A percentile compares a stretch with the other conserved stretches of the same genome.
These are phyloP conservation scores for Agrocybe pediades DNA, from an alignment of 768 basidiomycete species.

Conservation along the genomic window DNA sequence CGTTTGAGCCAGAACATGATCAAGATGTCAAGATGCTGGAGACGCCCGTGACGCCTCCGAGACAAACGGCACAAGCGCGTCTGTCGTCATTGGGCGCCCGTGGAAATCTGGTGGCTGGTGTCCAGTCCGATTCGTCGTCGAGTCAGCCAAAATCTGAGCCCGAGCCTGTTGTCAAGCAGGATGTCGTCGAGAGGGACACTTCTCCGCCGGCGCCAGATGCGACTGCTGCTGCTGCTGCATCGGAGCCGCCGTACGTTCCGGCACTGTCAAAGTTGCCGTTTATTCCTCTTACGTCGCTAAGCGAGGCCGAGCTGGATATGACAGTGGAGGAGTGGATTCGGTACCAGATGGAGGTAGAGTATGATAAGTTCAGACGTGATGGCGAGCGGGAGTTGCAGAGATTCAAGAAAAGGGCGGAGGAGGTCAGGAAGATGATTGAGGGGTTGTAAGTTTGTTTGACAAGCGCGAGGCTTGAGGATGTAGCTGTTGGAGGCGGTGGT, in stretches of 20 bases:
- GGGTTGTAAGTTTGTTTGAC: constrained; percentile 33
- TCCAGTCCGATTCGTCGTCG: no score
- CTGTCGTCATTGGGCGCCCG: neutral
- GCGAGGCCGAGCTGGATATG: constrained; percentile 72
- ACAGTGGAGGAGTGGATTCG: constrained; percentile 85
- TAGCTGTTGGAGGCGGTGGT: neutral
- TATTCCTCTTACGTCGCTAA: constrained; percentile 44
- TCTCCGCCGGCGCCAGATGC: neutral
- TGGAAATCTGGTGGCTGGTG: no score
- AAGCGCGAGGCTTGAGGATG: neutral
- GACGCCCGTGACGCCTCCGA: constrained; percentile 17
- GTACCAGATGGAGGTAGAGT: constrained; percentile 71
- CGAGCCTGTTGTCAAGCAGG: neutral
- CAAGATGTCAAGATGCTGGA: constrained; percentile 8
- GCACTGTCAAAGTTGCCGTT: constrained; percentile 49
- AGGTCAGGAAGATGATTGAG: constrained; percentile 40
- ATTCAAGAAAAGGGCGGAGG: constrained; percentile 43
- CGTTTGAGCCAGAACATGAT: constrained; percentile 2
- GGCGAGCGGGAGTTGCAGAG: constrained; percentile 44
- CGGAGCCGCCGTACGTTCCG: constrained; percentile 31
- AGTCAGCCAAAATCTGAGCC: no score
- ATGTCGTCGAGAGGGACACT: neutral
- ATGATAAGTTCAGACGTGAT: constrained; percentile 52
- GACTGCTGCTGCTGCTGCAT: neutral
- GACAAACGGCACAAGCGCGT: constrained; percentile 3